Conservation (phyloP, 192 early-diverging fungal species). For the Backusella psychrophila region DNA sequence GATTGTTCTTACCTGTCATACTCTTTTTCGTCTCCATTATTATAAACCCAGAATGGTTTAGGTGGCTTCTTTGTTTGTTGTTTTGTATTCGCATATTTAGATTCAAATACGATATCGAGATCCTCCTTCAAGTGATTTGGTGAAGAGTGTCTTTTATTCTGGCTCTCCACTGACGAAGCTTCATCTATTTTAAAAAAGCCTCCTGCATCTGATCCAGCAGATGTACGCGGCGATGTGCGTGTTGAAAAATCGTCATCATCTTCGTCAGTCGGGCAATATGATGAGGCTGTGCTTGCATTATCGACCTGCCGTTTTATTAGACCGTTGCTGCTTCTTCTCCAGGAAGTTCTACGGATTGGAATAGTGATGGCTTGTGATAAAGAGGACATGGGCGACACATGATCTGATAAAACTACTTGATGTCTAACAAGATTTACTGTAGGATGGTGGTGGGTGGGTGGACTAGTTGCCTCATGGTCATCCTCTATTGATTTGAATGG, state of each 20-base stretch:
- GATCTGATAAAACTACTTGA: constrained; percentile 22
- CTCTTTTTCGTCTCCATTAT: constrained; percentile 23
- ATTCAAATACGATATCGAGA: constrained; percentile 5
- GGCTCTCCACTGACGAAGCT: neutral
- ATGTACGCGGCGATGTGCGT: neutral
- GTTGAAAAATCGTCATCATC: constrained; percentile 10
- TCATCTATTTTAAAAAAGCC: neutral
- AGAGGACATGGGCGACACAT: constrained; percentile 11
- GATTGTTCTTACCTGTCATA: constrained; percentile 18
- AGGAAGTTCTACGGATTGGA: neutral
- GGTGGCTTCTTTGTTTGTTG: neutral
- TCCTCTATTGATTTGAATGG: neutral
- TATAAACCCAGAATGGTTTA: constrained; percentile 14
- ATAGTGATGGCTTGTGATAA: neutral
- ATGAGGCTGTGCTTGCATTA: neutral
- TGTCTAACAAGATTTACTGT: constrained; percentile 17
- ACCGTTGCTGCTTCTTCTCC: neutral
- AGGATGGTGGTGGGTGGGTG: neutral
- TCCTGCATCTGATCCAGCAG: constrained; percentile 5
- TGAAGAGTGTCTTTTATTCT: neutral
- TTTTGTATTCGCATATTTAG: neutral
- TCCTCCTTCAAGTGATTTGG: neutral
- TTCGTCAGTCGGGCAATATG: neutral
- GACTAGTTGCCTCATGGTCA: neutral
- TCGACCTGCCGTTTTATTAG: neutral